These are phyloP conservation scores for Escovopsis sp. DNA, from an alignment of 2,329 filamentous ascomycete genomes.

Conservation along the genomic window DNA sequence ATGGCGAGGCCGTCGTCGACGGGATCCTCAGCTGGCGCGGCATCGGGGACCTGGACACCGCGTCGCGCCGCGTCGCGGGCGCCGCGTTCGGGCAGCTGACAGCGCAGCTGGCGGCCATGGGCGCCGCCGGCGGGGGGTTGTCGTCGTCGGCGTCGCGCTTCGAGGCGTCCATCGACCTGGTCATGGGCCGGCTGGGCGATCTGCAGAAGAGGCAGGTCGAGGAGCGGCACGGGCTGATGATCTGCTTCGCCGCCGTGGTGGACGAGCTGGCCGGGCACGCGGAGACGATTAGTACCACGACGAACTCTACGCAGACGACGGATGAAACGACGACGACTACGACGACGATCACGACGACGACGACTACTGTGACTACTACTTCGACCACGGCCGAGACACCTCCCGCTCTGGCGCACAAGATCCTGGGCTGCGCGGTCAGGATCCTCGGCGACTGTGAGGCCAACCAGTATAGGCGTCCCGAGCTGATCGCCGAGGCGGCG, in stretches of 20 bases:
- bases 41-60: slow-evolving; percentile 61
- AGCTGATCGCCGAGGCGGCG: slow-evolving; percentile 47
- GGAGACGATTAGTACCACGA: no score
- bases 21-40: slow-evolving; percentile 75
- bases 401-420: slow-evolving; percentile 14
- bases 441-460: slow-evolving; percentile 27
- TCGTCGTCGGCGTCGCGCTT: slow-evolving; percentile 10
- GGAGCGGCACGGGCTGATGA: slow-evolving; percentile 51
- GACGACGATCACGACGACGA: no score
- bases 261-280: no score
- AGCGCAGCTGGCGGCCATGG: slow-evolving; percentile 21
- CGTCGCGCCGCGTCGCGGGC: slow-evolving; percentile 58
- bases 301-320: no score
- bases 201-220: slow-evolving; percentile 45
- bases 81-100: slow-evolving; percentile 48
- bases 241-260: slow-evolving; percentile 44
- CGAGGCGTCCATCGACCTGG: slow-evolving; percentile 21
- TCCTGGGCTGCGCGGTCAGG: slow-evolving; percentile 12
- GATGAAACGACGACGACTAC: no score
- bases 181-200: slow-evolving; percentile 28
- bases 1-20: slow-evolving; percentile 53
- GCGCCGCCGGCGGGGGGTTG: no score
- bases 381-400: slow-evolving; percentile 2
- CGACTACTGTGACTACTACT: no score
- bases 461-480: slow-evolving; percentile 40